Base-by-base conservation (phyloP, 1,139 yeast genomes). In the Yamadazyma blattariae region DNA sequence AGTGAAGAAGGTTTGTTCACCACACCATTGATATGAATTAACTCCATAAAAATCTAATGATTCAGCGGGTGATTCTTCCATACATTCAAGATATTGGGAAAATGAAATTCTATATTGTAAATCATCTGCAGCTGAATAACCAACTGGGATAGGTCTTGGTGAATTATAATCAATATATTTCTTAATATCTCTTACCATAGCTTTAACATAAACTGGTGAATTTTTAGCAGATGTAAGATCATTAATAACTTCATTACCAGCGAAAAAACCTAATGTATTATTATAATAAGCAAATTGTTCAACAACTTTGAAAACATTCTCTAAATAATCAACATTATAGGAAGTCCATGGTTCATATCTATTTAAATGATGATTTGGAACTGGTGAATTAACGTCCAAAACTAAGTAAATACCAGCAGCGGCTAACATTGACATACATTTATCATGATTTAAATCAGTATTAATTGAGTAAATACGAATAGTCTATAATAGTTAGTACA, bases 21-120 rank as follows among this genome's bases (percentile, higher is more conserved):
- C 98, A 64, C 98, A 92, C 98, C 98, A 92, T 56, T 89, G 96
- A 58, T 92, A 92, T 1, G 96, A 82, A 57, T 92, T 92, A 36
- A 92, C 90, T 5, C 98, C 98, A 61, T 88, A 90, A 54, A 92
- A 92, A 56, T 92, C 98, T 21, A 88, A 86, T 1, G 82, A 63
- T 33, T 84, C 81, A 11, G 58, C 54, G 0, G 70, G 60, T n/a
- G 70, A 71, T 12, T 76, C 80, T 27, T 76, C 75, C 13, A 74
- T 69, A 54, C 97, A 92, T 52, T 85, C 92, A 44, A 92, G 72
- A 54, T 88, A 92, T 41, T 79, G 72, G 3, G 96, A 87, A 36
- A 89, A 67, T 0, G 96, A 74, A 11, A 77, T 77, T 47, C 98
- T 71, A 56, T 77, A 87, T 38, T 71, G 64, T 44, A 86, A 68